Evolutionary conservation across 1,284 basidiomycete species (phyloP), one percentile per base, ranked within the genome.

Genomic region (Apiotrichum siamense): DNA sequence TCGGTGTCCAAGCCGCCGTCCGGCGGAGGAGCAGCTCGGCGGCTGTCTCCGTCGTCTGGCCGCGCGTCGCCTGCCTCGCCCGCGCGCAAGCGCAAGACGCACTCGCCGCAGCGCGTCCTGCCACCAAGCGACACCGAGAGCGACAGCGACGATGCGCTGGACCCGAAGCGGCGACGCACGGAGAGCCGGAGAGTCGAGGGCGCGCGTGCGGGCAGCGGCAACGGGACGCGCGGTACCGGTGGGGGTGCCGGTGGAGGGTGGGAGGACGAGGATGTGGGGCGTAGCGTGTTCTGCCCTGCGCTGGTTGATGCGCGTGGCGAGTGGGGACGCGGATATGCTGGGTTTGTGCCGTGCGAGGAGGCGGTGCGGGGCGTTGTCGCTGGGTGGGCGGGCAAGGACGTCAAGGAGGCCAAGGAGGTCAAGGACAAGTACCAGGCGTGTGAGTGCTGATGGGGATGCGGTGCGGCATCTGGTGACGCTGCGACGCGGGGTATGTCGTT

Each of bases 271-370:
- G 44, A 49, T 9, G 43, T 60, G 35, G 61, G 58, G 12, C 51
- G 62, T 17, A 44, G 50, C 11, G 51, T 66, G 20, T 69, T 64
- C 49, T 64, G 63, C 36, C 50, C 65, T 10, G 47, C 59, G 23
- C 57, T 64, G n/a, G 55, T 54, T 11, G 66, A 69, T 43, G 60
- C 57, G 54, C 54, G 65, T 23, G 65, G 67, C 18, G 69, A 70
- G 55, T 70, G 55, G 52, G 62, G 59, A 3, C 55, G 68, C 35
- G 68, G 64, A 20, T 72, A 64, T 61, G 60, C 55, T 0, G 70
- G 68, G 3, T 72, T 70, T 44, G 64, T 69, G 2, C 43, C 54
- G 1, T 65, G 56, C 24, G 63, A 69, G 31, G 66, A 68, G 49
- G 65, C 62, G 6, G 46, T 69, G 11, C 46, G 55, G 17, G 64